Conservation (phyloP, 2,329 filamentous ascomycete genomes). For the Neonectria punicea region DNA sequence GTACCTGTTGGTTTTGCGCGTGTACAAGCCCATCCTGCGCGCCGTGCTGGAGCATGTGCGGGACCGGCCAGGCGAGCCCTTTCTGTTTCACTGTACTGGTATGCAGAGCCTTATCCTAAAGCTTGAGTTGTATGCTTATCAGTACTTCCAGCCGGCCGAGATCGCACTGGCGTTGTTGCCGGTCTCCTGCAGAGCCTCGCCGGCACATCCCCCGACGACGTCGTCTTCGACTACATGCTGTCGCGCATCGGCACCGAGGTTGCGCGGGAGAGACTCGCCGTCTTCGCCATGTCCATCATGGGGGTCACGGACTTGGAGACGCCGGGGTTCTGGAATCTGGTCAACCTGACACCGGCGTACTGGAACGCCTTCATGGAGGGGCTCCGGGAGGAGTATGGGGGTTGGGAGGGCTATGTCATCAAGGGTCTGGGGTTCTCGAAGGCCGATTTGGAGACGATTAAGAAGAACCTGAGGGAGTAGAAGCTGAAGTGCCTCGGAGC, state of each 20-base stretch:
- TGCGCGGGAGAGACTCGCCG: slow-evolving; percentile 58
- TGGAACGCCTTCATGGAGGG: slow-evolving; percentile 59
- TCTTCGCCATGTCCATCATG: slow-evolving; percentile 53
- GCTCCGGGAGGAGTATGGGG: slow-evolving; percentile 56
- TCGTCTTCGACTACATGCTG: slow-evolving; percentile 63
- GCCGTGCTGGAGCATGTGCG: slow-evolving; percentile 60
- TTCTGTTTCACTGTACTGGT: slow-evolving; percentile 67
- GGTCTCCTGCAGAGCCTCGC: slow-evolving; percentile 63
- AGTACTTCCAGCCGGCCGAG: slow-evolving; percentile 58
- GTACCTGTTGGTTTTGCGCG: slow-evolving; percentile 58
- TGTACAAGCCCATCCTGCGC: slow-evolving; percentile 55
- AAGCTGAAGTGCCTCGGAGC: not conserved
- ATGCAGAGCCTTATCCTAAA: slow-evolving; percentile 29
- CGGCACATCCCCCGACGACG: slow-evolving; percentile 54
- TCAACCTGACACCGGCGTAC: slow-evolving; percentile 54
- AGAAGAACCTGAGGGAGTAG: slow-evolving; percentile 52
- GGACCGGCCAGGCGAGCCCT: slow-evolving; percentile 56
- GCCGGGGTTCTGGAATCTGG: slow-evolving; percentile 62
- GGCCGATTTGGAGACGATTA: slow-evolving; percentile 59
- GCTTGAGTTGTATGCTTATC: not conserved
- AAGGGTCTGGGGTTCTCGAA: slow-evolving; percentile 57
- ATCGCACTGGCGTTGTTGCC: slow-evolving; percentile 63
- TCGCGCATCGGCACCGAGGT: slow-evolving; percentile 65
- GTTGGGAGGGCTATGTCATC: slow-evolving; percentile 61
- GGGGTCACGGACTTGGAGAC: slow-evolving; percentile 50